These are phyloP conservation scores for Vitis hybrid DNA, from an alignment of 177 flowering plant genomes.

Conservation along the genomic window DNA sequence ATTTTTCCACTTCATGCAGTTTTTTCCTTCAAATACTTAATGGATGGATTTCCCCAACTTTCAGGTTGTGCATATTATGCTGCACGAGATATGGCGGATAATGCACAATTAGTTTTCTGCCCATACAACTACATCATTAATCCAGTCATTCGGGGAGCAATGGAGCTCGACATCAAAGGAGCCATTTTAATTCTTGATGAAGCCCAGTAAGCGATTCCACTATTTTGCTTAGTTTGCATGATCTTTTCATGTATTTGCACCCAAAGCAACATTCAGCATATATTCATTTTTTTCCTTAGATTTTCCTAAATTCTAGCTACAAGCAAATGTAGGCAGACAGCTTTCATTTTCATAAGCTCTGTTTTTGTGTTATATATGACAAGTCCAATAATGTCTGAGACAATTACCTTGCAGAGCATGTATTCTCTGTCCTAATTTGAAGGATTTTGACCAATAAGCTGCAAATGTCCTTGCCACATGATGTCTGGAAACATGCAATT, in stretches of 20 bases:
- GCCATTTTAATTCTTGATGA: constrained; percentile 90
- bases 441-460: not conserved
- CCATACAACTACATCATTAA: constrained; percentile 87
- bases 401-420: not conserved
- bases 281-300: no score
- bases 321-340: no score
- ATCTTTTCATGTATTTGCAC: no score
- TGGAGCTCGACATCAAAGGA: constrained; percentile 83
- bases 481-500: no score
- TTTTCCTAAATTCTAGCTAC: no score
- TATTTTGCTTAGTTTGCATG: no score
- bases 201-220: constrained; percentile 72
- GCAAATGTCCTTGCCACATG: not conserved
- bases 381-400: no score
- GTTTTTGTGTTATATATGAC: no score
- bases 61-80: constrained; percentile 96
- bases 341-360: no score
- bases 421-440: not conserved
- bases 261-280: no score
- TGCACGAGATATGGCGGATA: constrained; percentile 80
- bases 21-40: not conserved
- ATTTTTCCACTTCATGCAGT: not conserved
- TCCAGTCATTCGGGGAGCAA: constrained; percentile 76
- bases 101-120: constrained; percentile 85
- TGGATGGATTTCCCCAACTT: not conserved